Evolutionary conservation across 2,329 filamentous ascomycete genomes (phyloP), one percentile per base, ranked within the genome.

Genomic region (Trichoderma endophyticum): DNA sequence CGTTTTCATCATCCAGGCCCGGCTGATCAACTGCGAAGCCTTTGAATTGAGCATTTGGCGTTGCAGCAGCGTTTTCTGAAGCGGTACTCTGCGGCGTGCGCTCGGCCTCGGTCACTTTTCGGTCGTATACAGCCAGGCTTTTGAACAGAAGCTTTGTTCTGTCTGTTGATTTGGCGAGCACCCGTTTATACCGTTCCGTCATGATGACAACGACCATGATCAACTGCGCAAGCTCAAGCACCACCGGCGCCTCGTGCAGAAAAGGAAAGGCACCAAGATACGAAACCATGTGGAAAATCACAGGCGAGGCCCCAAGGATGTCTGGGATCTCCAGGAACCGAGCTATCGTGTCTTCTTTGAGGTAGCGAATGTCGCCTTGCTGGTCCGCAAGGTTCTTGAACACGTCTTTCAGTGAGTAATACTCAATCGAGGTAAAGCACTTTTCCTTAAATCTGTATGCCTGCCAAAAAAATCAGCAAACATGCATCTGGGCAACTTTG

Each of bases 241-340:
- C 89, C 3, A 87, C 90, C 0, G 92, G 92, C 0, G 91, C 91
- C 76, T 93, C 89, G 67, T 88, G 86, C 3, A 92, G 84, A 74
- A 93, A 93, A 0, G 92, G 92, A 72, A 94, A 94, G 1, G 92
- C 90, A 36, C 90, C 92, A 1, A 93, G 84, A 75, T 91, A 92
- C 5, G 90, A 91, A 3, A 91, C 80, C 86, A 93, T 91, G 76
- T 92, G 90, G 77, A 92, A 93, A 60, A 94, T 77, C 57, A 94
- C 86, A 2, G 90, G 86, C 4, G 91, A 91, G 8, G 88, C 91
- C 65, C 85, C 87, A 30, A 94, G 82, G 30, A 90, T 86, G 77
- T 93, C 91, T 4, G 92, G 92, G 24, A 94, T 86, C 80, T 92
- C 91, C 59, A 94, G 87, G 79, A 92, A 94, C 39, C 90, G 87